phyloP scores from a whole-genome alignment of 768 basidiomycete genomes.

The Mycena crocata region DNA sequence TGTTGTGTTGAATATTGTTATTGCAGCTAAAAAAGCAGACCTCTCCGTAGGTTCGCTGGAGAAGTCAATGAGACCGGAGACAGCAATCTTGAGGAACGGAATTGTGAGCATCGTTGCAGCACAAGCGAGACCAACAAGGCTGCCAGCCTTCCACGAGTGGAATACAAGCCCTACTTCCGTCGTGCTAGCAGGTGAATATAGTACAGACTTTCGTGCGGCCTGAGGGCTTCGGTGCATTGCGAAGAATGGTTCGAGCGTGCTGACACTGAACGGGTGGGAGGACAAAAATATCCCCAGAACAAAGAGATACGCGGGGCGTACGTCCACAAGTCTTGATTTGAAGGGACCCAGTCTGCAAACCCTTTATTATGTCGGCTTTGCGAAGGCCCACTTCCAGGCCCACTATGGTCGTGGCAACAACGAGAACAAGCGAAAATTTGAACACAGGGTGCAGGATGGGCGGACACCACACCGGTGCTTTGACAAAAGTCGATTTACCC shows the following conservation, averaged over 20 bases:
- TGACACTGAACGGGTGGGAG: constrained; percentile 20
- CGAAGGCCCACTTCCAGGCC: constrained; percentile 1
- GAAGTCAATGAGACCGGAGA: constrained; percentile 13
- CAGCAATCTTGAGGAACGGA: constrained; percentile 19
- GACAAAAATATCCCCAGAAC: constrained; percentile 11
- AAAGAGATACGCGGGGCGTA: constrained; percentile 23
- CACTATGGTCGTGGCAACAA: background rate
- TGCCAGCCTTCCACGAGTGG: constrained; percentile 8
- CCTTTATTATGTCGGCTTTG: background rate
- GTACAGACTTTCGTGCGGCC: constrained; percentile 13
- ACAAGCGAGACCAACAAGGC: constrained; percentile 3
- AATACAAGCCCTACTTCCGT: constrained; percentile 6
- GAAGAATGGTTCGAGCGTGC: constrained; percentile 13
- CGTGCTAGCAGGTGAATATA: constrained; percentile 11
- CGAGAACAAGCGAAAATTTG: background rate
- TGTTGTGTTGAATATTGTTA: constrained; percentile 12
- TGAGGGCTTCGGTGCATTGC: constrained; percentile 13
- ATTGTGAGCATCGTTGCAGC: background rate
- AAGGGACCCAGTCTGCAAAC: background rate
- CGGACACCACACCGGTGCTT: background rate
- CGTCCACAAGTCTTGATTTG: constrained; percentile 8
- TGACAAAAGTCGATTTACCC: background rate
- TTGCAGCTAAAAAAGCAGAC: background rate
- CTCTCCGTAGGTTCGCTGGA: background rate
- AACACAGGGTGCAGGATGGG: constrained; percentile 1